Evolutionary conservation across 2,329 filamentous ascomycete species (phyloP).

Genomic region (Aspergillus pseudotamarii): DNA sequence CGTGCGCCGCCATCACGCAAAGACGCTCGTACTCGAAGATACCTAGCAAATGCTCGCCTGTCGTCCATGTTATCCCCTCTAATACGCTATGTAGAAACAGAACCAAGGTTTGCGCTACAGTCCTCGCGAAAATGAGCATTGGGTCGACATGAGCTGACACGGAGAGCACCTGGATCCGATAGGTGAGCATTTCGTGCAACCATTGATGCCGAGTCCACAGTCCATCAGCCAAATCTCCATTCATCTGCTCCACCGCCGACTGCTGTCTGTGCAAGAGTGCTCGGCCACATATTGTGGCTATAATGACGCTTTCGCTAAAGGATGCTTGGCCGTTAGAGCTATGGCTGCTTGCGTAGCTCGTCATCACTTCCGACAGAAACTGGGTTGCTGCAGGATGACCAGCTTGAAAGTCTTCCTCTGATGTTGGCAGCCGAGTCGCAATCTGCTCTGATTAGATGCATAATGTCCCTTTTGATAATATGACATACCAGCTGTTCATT

Average conservation of each 20-base stretch:
- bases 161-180: conserved; percentile 20
- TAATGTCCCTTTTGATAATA: background rate
- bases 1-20: conserved; percentile 22
- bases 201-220: conserved; percentile 23
- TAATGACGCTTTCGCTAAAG: conserved; percentile 37
- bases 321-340: conserved; percentile 21
- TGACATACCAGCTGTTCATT: conserved; percentile 27
- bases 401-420: conserved; percentile 41
- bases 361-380: conserved; percentile 37
- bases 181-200: conserved; percentile 20
- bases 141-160: conserved; percentile 18
- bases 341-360: conserved; percentile 11
- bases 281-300: conserved; percentile 32
- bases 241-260: conserved; percentile 18
- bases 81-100: conserved; percentile 24
- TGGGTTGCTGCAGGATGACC: conserved; percentile 27
- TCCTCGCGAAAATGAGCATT: conserved; percentile 23
- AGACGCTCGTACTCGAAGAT: conserved; percentile 24
- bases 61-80: conserved; percentile 24
- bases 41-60: conserved; percentile 21
- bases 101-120: conserved; percentile 21
- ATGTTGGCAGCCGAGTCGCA: conserved; percentile 38
- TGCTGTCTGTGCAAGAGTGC: conserved; percentile 22
- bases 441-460: conserved; percentile 25
- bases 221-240: conserved; percentile 11